A percentile compares a stretch with the other conserved stretches of the same genome.
phyloP scores from a whole-genome alignment of 768 basidiomycete species.

The Lactarius sanguifluus region DNA sequence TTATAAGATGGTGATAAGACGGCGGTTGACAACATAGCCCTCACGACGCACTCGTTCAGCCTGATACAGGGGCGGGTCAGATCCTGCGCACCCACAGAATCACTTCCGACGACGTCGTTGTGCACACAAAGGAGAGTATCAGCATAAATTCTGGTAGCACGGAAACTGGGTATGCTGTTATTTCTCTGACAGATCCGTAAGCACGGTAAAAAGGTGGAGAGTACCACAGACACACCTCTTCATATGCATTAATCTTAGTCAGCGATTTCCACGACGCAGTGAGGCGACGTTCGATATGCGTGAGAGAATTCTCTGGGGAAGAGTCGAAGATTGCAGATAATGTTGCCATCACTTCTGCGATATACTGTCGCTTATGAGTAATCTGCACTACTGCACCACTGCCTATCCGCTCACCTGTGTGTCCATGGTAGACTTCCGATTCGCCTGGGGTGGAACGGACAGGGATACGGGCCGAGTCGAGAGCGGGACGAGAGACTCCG shows the following conservation, averaged over 20 bases:
- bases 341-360: background rate
- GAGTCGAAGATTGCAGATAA: constrained; percentile 11
- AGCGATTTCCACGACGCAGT: constrained; percentile 14
- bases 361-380: background rate
- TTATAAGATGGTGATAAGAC: too few species aligned
- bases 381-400: too few species aligned
- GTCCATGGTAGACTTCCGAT: background rate
- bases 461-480: constrained; percentile 10
- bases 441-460: background rate
- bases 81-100: background rate
- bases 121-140: constrained; percentile 18
- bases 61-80: constrained; percentile 3
- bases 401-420: constrained; percentile 4
- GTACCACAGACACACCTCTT: background rate
- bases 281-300: constrained; percentile 6
- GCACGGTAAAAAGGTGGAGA: background rate
- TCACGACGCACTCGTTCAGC: constrained; percentile 13
- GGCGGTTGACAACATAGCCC: background rate
- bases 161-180: background rate
- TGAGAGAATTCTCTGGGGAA: background rate
- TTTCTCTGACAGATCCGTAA: background rate
- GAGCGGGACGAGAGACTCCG: constrained; percentile 1
- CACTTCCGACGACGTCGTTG: constrained; percentile 10
- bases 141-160: constrained; percentile 9
- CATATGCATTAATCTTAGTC: constrained; percentile 12